Evolutionary conservation across 371 early-diverging fungal genomes (phyloP).

Genomic region (Apophysomyces variabilis): DNA sequence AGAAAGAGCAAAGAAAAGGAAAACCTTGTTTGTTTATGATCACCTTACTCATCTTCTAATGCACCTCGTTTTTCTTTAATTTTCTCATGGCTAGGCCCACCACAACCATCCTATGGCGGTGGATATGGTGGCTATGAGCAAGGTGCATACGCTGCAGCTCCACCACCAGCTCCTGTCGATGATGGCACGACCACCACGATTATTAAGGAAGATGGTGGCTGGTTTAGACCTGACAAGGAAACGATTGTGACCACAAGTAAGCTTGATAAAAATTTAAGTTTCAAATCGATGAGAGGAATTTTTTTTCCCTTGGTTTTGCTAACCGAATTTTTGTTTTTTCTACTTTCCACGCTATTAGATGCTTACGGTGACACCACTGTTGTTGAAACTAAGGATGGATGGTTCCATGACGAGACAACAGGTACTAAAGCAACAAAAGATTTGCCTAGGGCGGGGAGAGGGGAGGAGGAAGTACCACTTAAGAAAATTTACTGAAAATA

Average conservation of each 20-base stretch:
- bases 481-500: background rate
- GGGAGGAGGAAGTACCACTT: background rate
- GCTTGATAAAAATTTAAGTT: background rate
- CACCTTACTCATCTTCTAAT: background rate
- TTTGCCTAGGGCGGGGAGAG: no score
- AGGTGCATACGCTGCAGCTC: slow-evolving; percentile 17
- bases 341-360: slow-evolving; percentile 19
- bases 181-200: slow-evolving; percentile 35
- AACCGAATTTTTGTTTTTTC: slow-evolving; percentile 3
- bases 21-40: slow-evolving; percentile 2
- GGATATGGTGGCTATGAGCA: slow-evolving; percentile 12
- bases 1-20: no score
- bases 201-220: slow-evolving; percentile 47
- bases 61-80: background rate
- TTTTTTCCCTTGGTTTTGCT: slow-evolving; percentile 5
- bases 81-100: background rate
- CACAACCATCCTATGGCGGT: slow-evolving; percentile 10
- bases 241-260: slow-evolving; percentile 38
- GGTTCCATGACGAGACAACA: slow-evolving; percentile 35
- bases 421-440: slow-evolving; percentile 14
- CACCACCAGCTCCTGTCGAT: slow-evolving; percentile 5
- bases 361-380: slow-evolving; percentile 38
- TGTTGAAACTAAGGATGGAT: slow-evolving; percentile 35
- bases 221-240: slow-evolving; percentile 40
- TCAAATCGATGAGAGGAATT: background rate